phyloP scores from a whole-genome alignment of 768 basidiomycete species.

The Tremella fuciformis region DNA sequence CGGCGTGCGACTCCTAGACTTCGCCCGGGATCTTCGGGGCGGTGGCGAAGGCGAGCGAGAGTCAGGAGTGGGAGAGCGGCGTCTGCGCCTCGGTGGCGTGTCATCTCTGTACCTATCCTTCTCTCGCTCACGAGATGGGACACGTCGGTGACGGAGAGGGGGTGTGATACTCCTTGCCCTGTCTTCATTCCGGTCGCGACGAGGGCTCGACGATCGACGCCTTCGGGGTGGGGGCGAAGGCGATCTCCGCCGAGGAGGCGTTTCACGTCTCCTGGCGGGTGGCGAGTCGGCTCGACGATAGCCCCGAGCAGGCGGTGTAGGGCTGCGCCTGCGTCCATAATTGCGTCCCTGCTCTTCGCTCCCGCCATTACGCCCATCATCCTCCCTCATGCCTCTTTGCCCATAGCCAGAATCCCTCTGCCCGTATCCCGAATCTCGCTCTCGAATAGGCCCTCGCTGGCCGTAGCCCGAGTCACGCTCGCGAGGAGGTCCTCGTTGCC shows the following conservation, averaged over 20 bases:
- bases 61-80: constrained; percentile 10
- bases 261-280: background rate
- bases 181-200: constrained; percentile 6
- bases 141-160: constrained; percentile 12
- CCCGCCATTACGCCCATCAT: constrained; percentile 5
- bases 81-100: constrained; percentile 6
- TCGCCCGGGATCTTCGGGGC: constrained; percentile 6
- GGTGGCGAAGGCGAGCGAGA: constrained; percentile 18
- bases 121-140: background rate
- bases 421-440: constrained; percentile 10
- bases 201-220: constrained; percentile 18
- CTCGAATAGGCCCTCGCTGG: background rate
- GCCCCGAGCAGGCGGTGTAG: constrained; percentile 23
- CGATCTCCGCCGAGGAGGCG: constrained; percentile 20
- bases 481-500: constrained; percentile 16
- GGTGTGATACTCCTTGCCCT: too few relatives aligned
- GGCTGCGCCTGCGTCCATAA: constrained; percentile 11
- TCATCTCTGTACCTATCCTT: constrained; percentile 5
- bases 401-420: constrained; percentile 1
- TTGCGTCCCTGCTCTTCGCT: constrained; percentile 9
- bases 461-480: constrained; percentile 17
- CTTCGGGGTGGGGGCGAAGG: constrained; percentile 24
- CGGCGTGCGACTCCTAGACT: background rate
- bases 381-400: constrained; percentile 1
- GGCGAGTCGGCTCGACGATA: constrained; percentile 16